phyloP scores from a whole-genome alignment of 2,329 filamentous ascomycete species.

The Endocalyx cinctus region DNA sequence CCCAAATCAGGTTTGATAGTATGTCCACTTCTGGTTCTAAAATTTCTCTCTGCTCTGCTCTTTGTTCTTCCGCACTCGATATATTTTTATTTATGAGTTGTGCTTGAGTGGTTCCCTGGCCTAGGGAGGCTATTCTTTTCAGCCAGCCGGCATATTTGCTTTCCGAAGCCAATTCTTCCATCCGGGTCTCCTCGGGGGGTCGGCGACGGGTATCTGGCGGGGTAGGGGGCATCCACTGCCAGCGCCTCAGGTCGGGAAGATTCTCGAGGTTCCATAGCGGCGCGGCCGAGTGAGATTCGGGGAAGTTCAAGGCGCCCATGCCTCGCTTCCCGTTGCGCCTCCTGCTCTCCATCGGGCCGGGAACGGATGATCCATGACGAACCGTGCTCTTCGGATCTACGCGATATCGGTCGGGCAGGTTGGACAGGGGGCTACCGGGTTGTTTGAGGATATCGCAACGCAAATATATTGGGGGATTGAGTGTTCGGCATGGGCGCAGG shows the following conservation, averaged over 20 bases:
- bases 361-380: constrained; percentile 34
- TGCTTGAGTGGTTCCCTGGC: too few species aligned
- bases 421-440: constrained; percentile 49
- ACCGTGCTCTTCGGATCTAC: constrained; percentile 18
- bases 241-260: constrained; percentile 39
- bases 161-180: too few species aligned
- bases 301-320: constrained; percentile 45
- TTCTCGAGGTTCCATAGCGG: constrained; percentile 44
- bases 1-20: too few species aligned
- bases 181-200: too few species aligned
- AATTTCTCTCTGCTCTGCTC: too few species aligned
- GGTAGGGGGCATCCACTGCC: constrained; percentile 49
- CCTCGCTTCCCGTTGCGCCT: constrained; percentile 48
- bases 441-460: constrained; percentile 51
- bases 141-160: too few species aligned
- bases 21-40: too few species aligned
- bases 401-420: constrained; percentile 44
- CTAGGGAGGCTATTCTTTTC: too few species aligned
- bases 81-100: too few species aligned
- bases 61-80: too few species aligned
- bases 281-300: constrained; percentile 29
- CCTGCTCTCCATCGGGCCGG: constrained; percentile 52
- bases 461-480: constrained; percentile 35
- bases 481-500: constrained; percentile 45
- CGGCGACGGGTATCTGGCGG: too few species aligned